Evolutionary conservation across 1,139 yeast genomes (phyloP).

Genomic region (Hyphopichia fennica): DNA sequence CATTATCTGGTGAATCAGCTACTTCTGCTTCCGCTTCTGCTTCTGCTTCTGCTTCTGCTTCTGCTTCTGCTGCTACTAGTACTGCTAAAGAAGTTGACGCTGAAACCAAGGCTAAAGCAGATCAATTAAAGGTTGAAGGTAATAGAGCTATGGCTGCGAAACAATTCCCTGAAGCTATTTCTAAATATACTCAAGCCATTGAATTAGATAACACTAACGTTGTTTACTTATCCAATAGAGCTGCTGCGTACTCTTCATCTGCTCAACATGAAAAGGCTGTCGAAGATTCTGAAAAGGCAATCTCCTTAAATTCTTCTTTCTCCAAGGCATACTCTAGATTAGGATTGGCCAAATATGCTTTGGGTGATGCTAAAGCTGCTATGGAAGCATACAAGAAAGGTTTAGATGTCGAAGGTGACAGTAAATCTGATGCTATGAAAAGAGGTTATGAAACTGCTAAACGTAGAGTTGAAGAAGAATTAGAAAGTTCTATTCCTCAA

Average conservation of each 20-base stretch:
- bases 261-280: slow-evolving; percentile 77
- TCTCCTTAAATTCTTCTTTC: slow-evolving; percentile 72
- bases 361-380: slow-evolving; percentile 86
- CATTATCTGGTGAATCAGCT: slow-evolving; percentile 17
- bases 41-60: slow-evolving; percentile 11
- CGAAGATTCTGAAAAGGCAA: slow-evolving; percentile 79
- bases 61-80: slow-evolving; percentile 37
- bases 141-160: slow-evolving; percentile 86
- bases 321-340: slow-evolving; percentile 94
- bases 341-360: slow-evolving; percentile 89
- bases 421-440: slow-evolving; percentile 85
- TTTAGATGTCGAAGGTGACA: slow-evolving; percentile 80
- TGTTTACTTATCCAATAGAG: slow-evolving; percentile 88
- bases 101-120: slow-evolving; percentile 71
- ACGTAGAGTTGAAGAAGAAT: slow-evolving; percentile 75
- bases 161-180: slow-evolving; percentile 69
- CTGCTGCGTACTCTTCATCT: slow-evolving; percentile 90
- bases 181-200: slow-evolving; percentile 81
- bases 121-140: slow-evolving; percentile 82
- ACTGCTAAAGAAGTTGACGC: slow-evolving; percentile 46
- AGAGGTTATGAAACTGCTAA: slow-evolving; percentile 94
- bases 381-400: slow-evolving; percentile 90
- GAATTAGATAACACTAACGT: slow-evolving; percentile 69
- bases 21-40: no score
- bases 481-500: slow-evolving; percentile 46